phyloP scores from a whole-genome alignment of 202 grass and related monocot genomes.

The Zizania palustris region DNA sequence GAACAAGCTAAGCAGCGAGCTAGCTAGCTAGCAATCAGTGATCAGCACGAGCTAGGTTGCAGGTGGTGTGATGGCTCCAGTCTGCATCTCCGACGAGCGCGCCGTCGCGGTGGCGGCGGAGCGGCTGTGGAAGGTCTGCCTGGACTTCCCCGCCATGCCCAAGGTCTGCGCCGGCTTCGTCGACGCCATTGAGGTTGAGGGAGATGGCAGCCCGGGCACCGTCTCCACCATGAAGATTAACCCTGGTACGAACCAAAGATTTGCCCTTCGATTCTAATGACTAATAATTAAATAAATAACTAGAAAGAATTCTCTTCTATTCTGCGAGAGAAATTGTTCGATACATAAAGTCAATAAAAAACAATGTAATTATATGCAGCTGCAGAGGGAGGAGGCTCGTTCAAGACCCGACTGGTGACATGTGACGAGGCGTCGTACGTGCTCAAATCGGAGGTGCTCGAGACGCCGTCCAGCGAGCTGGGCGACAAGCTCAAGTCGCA shows the following conservation, averaged over 20 bases:
- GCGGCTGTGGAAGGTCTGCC: constrained; percentile 24
- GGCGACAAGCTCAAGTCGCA: constrained; percentile 31
- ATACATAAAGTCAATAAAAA: too few relatives aligned
- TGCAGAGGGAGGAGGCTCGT: neutral
- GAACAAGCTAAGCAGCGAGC: neutral
- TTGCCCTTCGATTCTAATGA: too few relatives aligned
- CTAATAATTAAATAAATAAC: too few relatives aligned
- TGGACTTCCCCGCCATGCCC: neutral
- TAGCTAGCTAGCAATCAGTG: neutral
- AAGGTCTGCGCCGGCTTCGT: constrained; percentile 24
- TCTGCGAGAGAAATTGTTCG: too few relatives aligned
- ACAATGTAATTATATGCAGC: too few relatives aligned
- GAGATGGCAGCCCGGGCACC: constrained; percentile 20
- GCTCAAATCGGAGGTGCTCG: constrained; percentile 29
- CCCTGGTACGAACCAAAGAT: too few relatives aligned
- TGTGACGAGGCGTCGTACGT: neutral
- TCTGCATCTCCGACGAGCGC: neutral
- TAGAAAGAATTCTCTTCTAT: too few relatives aligned
- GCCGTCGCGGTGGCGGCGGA: neutral
- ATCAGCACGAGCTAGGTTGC: neutral
- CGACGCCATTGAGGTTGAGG: neutral
- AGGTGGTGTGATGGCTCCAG: neutral
- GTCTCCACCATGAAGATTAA: constrained; percentile 40
- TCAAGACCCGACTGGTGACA: constrained; percentile 14
- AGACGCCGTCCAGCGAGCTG: neutral